Base-by-base conservation (phyloP, 2,329 filamentous ascomycete genomes). In the Thielaviopsis ethacetica region DNA sequence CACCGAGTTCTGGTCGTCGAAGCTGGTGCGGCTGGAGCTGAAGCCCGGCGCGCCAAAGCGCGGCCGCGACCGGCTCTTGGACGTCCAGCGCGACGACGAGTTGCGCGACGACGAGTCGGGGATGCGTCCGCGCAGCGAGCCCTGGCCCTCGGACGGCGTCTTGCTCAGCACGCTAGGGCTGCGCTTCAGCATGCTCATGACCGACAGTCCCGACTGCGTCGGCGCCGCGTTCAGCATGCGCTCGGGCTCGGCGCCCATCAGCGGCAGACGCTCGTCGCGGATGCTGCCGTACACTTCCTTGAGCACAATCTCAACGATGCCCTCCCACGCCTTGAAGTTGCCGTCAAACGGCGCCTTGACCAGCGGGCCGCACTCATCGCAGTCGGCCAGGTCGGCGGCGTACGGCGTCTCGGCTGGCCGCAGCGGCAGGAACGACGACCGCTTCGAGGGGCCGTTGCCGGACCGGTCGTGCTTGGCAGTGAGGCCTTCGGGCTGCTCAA, bases 241-340 rank as follows among this genome's bases (percentile, higher is more conserved):
- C 67, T 66, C 77, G 69, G 73, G 65, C 53, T 80, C 76, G 53
- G 83, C 84, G 10, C 90, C 89, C 67, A 93, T 89, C 3, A 97
- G 75, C 5, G 93, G 93, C 53, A 98, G 75, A n/a, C 82, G 83
- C 63, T 94, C 84, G 64, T 88, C 85, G 54, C 88, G 85, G 66
- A 98, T 96, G 0, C 91, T 95, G 27, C 76, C 81, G 70, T 95
- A 98, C 62, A 94, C 95, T 22, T 89, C 84, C 70, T 95, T 95
- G 26, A 98, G 76, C 6, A 97, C 87, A n/a, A 80, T 75, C 71
- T 98, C 93, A 49, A 98, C 77, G 68, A 95, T 90, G 41, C 81
- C 77, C 68, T 96, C 89, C 93, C 93, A 98, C 1, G 81, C 84
- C 63, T 83, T 84, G 66, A 86, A 76, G 0, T 83, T 76, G 6